A percentile compares a stretch with the other conserved stretches of the same genome.
phyloP scores from a whole-genome alignment of 2,329 filamentous ascomycete species.

The Penicillium griseofulvum region DNA sequence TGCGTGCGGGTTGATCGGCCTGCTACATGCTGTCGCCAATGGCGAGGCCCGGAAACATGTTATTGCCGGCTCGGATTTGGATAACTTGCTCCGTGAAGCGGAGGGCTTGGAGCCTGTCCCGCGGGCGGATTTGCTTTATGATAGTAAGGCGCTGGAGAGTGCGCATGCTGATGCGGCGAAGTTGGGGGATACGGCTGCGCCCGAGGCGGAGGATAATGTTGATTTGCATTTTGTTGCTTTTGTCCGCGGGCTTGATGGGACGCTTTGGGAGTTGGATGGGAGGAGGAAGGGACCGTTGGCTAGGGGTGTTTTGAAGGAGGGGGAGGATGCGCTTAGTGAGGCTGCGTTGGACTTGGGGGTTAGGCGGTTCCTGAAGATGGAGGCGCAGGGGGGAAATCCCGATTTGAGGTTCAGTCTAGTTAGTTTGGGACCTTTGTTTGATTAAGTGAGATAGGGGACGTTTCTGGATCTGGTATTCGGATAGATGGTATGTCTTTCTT shows the following conservation, averaged over 20 bases:
- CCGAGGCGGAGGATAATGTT: conserved; percentile 73
- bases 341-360: conserved; percentile 72
- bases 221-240: conserved; percentile 97
- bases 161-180: conserved; percentile 77
- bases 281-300: conserved; percentile 69
- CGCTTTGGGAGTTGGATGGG: conserved; percentile 80
- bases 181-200: conserved; percentile 74
- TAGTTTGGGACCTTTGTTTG: conserved; percentile 56
- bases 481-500: neutral
- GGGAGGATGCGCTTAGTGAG: conserved; percentile 72
- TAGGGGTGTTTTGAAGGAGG: conserved; percentile 56
- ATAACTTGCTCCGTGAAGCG: conserved; percentile 65
- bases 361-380: conserved; percentile 58
- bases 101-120: conserved; percentile 64
- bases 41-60: conserved; percentile 66
- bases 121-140: conserved; percentile 73
- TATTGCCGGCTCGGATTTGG: conserved; percentile 46
- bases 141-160: conserved; percentile 68
- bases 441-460: conserved; percentile 30
- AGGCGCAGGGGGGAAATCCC: conserved; percentile 55
- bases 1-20: conserved; percentile 84
- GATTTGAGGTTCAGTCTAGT: conserved; percentile 63
- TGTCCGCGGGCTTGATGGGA: conserved; percentile 69
- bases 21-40: conserved; percentile 80
- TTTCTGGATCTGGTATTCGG: conserved; percentile 3